These are phyloP conservation scores for Wickerhamiella kurtzmanii DNA, from an alignment of 805 yeast species.

Conservation along the genomic window DNA sequence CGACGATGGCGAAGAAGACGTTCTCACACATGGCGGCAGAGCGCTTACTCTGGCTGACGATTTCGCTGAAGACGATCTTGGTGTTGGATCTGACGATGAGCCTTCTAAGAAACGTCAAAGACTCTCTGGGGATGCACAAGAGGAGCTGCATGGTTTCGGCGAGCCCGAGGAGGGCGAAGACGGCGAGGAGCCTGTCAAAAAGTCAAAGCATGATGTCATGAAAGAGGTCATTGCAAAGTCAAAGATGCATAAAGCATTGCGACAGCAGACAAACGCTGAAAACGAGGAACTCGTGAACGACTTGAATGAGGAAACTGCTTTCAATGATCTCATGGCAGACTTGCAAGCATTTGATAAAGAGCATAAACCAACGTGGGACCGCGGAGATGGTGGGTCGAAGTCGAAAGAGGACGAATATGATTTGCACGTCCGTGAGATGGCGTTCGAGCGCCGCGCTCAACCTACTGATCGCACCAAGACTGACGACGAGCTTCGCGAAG, in stretches of 20 bases:
- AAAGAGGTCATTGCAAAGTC: constrained; percentile 33
- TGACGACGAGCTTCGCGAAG: constrained; percentile 29
- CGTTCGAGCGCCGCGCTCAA: constrained; percentile 29
- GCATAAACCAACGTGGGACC: background rate
- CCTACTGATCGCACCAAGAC: constrained; percentile 33
- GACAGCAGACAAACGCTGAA: constrained; percentile 29
- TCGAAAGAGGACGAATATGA: constrained; percentile 18
- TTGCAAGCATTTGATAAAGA: constrained; percentile 14
- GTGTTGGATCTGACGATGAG: constrained; percentile 28
- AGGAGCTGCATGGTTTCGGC: background rate
- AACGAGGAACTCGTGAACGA: constrained; percentile 27
- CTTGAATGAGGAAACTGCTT: constrained; percentile 25
- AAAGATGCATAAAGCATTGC: constrained; percentile 29
- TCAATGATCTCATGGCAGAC: constrained; percentile 24
- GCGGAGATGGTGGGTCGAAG: background rate
- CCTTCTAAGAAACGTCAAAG: constrained; percentile 9
- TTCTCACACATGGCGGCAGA: constrained; percentile 69
- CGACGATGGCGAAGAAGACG: constrained; percentile 35
- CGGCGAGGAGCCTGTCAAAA: constrained; percentile 21
- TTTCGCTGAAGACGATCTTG: constrained; percentile 36
- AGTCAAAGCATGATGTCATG: constrained; percentile 32
- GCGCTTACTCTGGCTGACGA: constrained; percentile 48
- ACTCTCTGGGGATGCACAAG: background rate
- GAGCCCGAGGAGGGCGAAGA: constrained; percentile 1
- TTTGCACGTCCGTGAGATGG: constrained; percentile 26